A percentile compares a stretch with the other conserved stretches of the same genome.
Evolutionary conservation across 2,329 filamentous ascomycete genomes (phyloP).

Genomic region (Didymella arachidicola): DNA sequence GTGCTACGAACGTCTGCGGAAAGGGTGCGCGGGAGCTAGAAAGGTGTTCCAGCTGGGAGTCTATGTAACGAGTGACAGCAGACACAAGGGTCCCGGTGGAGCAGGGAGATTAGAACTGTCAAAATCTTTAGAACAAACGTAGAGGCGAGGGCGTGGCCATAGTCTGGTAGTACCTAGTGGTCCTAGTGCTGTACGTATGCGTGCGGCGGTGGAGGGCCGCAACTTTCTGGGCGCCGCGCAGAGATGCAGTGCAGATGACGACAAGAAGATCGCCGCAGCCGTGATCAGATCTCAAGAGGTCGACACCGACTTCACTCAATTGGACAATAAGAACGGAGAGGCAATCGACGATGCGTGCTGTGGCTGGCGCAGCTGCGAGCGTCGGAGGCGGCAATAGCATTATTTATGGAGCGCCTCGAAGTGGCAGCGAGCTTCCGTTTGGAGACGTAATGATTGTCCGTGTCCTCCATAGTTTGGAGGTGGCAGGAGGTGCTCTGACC

Average conservation of each 20-base stretch:
- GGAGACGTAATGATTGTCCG: constrained; percentile 22
- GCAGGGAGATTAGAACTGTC: constrained; percentile 14
- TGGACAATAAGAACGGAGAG: constrained; percentile 1
- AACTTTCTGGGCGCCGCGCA: constrained; percentile 19
- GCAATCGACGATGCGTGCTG: constrained; percentile 13
- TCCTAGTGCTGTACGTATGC: constrained; percentile 10
- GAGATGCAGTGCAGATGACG: constrained; percentile 21
- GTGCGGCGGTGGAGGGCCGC: constrained; percentile 12
- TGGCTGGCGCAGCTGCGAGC: constrained; percentile 21
- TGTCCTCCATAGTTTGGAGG: constrained; percentile 21
- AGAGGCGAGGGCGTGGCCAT: constrained; percentile 13
- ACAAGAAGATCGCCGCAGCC: constrained; percentile 22
- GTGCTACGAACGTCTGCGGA: constrained; percentile 10
- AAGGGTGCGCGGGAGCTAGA: constrained; percentile 10
- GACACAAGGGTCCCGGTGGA: constrained; percentile 22
- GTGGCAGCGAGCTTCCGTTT: constrained; percentile 24
- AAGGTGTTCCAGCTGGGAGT: constrained; percentile 9
- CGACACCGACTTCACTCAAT: constrained; percentile 6
- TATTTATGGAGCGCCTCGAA: constrained; percentile 18
- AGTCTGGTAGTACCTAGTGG: constrained; percentile 17
- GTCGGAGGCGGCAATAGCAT: constrained; percentile 10
- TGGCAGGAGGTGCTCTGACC: constrained; percentile 28
- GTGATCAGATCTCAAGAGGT: constrained; percentile 8
- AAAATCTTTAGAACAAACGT: constrained; percentile 8
- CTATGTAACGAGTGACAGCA: constrained; percentile 37